Evolutionary conservation across 1,284 basidiomycete genomes (phyloP).

Genomic region (Puccinia triticina): DNA sequence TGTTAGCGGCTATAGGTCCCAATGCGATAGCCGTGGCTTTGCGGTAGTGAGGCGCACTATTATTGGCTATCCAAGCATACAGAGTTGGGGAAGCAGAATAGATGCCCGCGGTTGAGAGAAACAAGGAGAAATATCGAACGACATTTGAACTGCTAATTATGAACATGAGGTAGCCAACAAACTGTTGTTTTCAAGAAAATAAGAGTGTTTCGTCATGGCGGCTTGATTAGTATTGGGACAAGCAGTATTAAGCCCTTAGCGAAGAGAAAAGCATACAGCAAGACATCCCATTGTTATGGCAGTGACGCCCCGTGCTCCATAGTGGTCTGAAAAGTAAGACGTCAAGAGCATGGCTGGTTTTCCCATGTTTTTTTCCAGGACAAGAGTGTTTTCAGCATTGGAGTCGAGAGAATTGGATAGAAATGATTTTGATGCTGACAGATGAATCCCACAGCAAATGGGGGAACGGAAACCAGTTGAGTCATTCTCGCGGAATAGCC

Average conservation of each 20-base stretch:
- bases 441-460: slow-evolving; percentile 29
- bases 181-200: not conserved
- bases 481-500: slow-evolving; percentile 34
- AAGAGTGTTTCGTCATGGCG: not conserved
- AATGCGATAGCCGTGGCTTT: slow-evolving; percentile 43
- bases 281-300: slow-evolving; percentile 19
- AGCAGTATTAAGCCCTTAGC: not conserved
- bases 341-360: slow-evolving; percentile 41
- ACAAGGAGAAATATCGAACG: slow-evolving; percentile 26
- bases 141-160: not conserved
- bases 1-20: slow-evolving; percentile 40
- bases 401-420: not conserved
- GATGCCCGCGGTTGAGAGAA: slow-evolving; percentile 38
- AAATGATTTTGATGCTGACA: not conserved
- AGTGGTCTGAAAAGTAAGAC: slow-evolving; percentile 47
- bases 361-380: not conserved
- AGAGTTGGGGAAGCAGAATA: slow-evolving; percentile 45
- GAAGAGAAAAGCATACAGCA: slow-evolving; percentile 16
- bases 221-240: not conserved
- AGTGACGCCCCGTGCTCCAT: slow-evolving; percentile 38
- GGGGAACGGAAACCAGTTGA: slow-evolving; percentile 47
- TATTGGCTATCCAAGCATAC: slow-evolving; percentile 49
- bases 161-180: slow-evolving; percentile 39
- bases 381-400: not conserved
- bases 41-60: slow-evolving; percentile 47